Evolutionary conservation across 441 rosid species (phyloP), one percentile per base, ranked within the genome.

Genomic region (Syzygium malaccense): DNA sequence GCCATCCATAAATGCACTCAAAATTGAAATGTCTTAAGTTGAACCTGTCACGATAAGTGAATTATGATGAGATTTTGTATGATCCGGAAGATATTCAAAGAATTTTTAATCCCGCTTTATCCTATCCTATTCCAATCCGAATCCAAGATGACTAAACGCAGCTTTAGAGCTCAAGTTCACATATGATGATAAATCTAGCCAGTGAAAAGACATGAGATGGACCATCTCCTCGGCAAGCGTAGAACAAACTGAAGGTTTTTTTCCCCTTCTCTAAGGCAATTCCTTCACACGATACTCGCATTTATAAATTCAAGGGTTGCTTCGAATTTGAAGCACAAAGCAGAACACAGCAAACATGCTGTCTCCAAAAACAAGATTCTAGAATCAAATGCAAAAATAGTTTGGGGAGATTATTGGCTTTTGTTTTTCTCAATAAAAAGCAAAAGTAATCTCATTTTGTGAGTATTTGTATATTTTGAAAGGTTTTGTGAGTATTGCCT

Each of bases 391-490:
- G 5, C 80, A 71, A 19, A 1, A 71, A 19, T 33, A 5, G 49
- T 71, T 71, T 10, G 10, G 10, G 79, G 10, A 33, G 48, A 33
- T 33, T 33, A 33, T 25, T 4, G 2, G 79, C 78, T 32, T 66
- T 66, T 18, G 78, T 66, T 66, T 66, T 66, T 66, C 78, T 2
- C 18, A 32, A 68, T 33, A 33, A 68, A 68, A 68, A 68, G 79
- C 48, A 41, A 33, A 41, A 41, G 45, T 8, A 41, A 41, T 41
- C 45, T 41, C 45, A 41, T 41, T 41, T 41, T 41, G 45, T 41
- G 5, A 1, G 18, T 5, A 8, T 8, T 62, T 0, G 32, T 4
- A 33, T 64, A 30, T 2, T 30, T 64, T 64, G 75, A 0, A 64
- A 64, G 75, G 41, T 64, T 64, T 17, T 30, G 6, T 17, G 37